Evolutionary conservation across 805 yeast genomes (phyloP).

Genomic region (Starmerella riodocensis): DNA sequence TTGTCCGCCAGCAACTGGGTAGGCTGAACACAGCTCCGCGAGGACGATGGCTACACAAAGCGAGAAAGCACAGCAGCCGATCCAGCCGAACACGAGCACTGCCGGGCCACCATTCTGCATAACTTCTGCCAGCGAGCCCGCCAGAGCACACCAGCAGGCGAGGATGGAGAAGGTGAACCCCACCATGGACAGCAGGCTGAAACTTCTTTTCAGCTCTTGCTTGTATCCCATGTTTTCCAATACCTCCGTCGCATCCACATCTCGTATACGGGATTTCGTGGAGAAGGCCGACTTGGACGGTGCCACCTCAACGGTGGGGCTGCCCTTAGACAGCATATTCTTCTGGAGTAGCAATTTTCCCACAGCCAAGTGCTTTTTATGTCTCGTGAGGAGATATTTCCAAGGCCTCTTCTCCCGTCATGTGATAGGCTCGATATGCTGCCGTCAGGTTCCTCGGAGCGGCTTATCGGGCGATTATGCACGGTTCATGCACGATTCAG

Average conservation of each 20-base stretch:
- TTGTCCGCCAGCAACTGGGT: constrained; percentile 57
- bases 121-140: constrained; percentile 49
- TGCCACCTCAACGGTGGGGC: too few species aligned
- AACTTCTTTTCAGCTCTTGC: constrained; percentile 49
- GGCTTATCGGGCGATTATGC: too few species aligned
- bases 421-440: too few species aligned
- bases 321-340: too few species aligned
- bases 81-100: constrained; percentile 47
- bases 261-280: background rate
- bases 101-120: constrained; percentile 50
- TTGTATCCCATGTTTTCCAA: constrained; percentile 38
- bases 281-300: too few species aligned
- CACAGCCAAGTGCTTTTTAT: too few species aligned
- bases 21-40: constrained; percentile 44
- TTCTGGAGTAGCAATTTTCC: too few species aligned
- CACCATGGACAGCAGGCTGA: constrained; percentile 37
- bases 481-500: too few species aligned
- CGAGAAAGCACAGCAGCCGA: constrained; percentile 42
- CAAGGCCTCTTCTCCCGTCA: too few species aligned
- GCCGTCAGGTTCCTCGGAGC: too few species aligned
- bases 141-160: constrained; percentile 52
- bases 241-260: constrained; percentile 5
- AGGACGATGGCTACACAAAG: constrained; percentile 45
- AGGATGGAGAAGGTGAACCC: constrained; percentile 49
- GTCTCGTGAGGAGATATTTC: too few species aligned